phyloP scores from a whole-genome alignment of 768 basidiomycete genomes.

The Macrolepiota fuliginosa region DNA sequence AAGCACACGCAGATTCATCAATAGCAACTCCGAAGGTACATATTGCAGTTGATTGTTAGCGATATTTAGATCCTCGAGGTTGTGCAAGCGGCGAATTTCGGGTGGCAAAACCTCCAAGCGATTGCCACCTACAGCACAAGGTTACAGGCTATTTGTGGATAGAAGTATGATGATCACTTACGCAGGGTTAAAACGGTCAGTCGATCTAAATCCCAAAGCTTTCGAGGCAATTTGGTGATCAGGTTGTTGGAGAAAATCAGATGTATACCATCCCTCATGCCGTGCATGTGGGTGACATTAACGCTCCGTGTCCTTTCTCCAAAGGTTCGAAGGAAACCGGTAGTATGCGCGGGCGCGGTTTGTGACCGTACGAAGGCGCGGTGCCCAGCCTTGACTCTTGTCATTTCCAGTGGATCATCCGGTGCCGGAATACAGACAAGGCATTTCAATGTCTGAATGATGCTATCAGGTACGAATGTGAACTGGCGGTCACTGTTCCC shows the following conservation, averaged over 20 bases:
- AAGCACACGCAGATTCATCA: conserved; percentile 47
- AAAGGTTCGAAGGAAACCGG: conserved; percentile 15
- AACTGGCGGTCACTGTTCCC: conserved; percentile 4
- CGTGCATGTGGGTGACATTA: conserved; percentile 17
- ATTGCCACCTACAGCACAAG: conserved; percentile 52
- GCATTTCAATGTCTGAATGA: conserved; percentile 11
- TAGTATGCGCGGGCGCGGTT: conserved; percentile 23
- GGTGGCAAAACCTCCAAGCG: conserved; percentile 55
- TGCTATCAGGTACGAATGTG: conserved; percentile 9
- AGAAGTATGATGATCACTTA: conserved; percentile 31
- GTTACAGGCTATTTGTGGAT: not conserved
- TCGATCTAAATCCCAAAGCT: conserved; percentile 54
- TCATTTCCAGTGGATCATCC: conserved; percentile 6
- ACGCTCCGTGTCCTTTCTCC: conserved; percentile 24
- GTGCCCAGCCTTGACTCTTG: conserved; percentile 7
- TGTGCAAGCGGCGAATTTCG: conserved; percentile 52
- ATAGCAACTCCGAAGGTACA: conserved; percentile 64
- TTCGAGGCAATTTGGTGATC: conserved; percentile 52
- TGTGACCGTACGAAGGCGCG: conserved; percentile 22
- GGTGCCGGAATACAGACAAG: conserved; percentile 10
- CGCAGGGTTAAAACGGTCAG: conserved; percentile 64
- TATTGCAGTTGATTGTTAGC: conserved; percentile 55
- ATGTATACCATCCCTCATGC: conserved; percentile 37
- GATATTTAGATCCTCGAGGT: conserved; percentile 60
- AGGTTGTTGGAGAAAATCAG: conserved; percentile 55